Evolutionary conservation across 768 basidiomycete genomes (phyloP).

Genomic region (Cytidiella melzeri): DNA sequence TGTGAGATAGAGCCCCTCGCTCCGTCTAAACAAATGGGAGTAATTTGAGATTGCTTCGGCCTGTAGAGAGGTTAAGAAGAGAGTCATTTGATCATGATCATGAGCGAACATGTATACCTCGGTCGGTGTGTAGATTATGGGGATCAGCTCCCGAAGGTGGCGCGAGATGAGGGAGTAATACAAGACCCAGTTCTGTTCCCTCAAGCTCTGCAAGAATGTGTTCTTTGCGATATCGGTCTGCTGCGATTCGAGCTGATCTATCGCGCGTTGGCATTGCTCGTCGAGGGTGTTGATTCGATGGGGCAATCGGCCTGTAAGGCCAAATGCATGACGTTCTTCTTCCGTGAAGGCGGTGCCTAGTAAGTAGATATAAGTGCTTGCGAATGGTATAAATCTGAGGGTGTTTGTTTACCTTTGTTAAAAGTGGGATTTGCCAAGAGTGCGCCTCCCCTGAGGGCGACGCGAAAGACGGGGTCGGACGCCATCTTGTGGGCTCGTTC

Average conservation of each 20-base stretch:
- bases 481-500: constrained; percentile 2
- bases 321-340: constrained; percentile 65
- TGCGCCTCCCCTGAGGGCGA: constrained; percentile 56
- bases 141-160: constrained; percentile 45
- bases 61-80: constrained; percentile 26
- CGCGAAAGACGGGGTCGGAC: constrained; percentile 23
- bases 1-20: constrained; percentile 71
- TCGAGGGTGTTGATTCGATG: constrained; percentile 48
- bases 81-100: not conserved
- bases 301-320: constrained; percentile 37
- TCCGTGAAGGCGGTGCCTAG: constrained; percentile 60
- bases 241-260: constrained; percentile 45
- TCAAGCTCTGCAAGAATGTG: constrained; percentile 68
- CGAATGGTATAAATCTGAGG: not conserved
- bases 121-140: constrained; percentile 80
- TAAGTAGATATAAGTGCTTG: not conserved
- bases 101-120: constrained; percentile 38
- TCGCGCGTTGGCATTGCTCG: constrained; percentile 71
- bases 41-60: constrained; percentile 80
- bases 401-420: constrained; percentile 48
- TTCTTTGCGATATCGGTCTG: constrained; percentile 53
- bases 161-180: constrained; percentile 56
- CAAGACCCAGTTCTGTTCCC: constrained; percentile 77
- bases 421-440: constrained; percentile 61
- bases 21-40: constrained; percentile 75